Evolutionary conservation across 306 rosid genomes (phyloP), one percentile per base, ranked within the genome.

Genomic region (Trifolium subterraneum): DNA sequence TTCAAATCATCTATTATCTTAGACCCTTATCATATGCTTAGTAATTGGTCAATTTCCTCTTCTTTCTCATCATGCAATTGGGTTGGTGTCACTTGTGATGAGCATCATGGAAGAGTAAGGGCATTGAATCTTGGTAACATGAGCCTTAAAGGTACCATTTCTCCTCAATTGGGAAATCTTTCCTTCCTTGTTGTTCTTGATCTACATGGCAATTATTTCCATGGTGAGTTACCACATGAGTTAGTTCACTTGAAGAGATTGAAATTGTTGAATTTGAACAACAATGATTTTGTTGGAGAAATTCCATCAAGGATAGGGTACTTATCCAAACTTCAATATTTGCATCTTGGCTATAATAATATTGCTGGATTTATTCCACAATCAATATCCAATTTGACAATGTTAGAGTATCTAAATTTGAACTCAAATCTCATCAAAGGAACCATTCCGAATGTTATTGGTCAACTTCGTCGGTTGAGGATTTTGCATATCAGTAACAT

Each of bases 141-240:
- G 71, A 38, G 14, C 20, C 71, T 66, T 66, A 0, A 13, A 22
- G 83, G 83, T 39, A 58, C 22, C 5, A 31, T 72, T 29, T 20
- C 82, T 4, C 55, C 74, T 2, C 64, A 65, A 4, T 4, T 79
- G 3, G 78, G 83, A 2, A 79, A 72, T 38, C 78, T 79, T 3
- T 33, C 83, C 0, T 65, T 72, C 23, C 78, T 79, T 64, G 25
- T 72, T 58, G 19, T 66, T 9, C 74, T 72, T 67, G 79, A 79
- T 68, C 13, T 62, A 31, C 15, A 33, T 3, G 25, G 15, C 67
- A 62, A 62, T 62, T 33, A 23, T 33, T 63, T 63, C 48, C 0
- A 63, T 10, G 68, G 68, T 36, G 8, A 63, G 47, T 63, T 63
- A 39, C 68, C 68, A 35, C 68, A 5, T 7, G 68, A 63, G 68